Base-by-base conservation (phyloP, 177 flowering plant genomes). In the Tripterygium wilfordii region DNA sequence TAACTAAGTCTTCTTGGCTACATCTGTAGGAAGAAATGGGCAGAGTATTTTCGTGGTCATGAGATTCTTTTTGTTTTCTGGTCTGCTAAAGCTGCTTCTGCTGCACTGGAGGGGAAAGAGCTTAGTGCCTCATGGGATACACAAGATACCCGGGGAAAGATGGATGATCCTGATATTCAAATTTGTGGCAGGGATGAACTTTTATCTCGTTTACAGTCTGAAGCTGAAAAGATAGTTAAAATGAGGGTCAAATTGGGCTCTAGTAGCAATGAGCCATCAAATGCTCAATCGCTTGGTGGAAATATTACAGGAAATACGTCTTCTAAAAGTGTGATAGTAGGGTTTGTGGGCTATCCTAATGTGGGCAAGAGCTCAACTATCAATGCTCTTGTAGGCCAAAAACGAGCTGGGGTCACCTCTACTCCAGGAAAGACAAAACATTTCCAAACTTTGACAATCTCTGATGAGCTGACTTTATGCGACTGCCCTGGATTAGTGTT, bases 401-500 rank as follows among this genome's bases (percentile, higher is more conserved):
- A 89, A 49, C 66, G 83, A 38, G 76, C 97, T 0, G 99, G 97
- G 33, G 97, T 89, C 18, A 92, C 99, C 20, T 84, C 94, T 41
- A 89, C 99, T n/a, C 99, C 99, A 3, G 99, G 99, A 48, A 92
- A 92, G 65, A 92, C 99, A 5, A 92, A 92, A 65, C 99, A 92
- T 70, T 89, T 92, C 68, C 99, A 92, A 49, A 89, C 99, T 32
- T 57, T 92, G 37, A 79, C 79, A 44, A 84, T 92, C 37, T 79
- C 88, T 26, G 88, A 86, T 20, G 69, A 80, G 64, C 72, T 92
- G 37, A 79, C 81, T 27, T 75, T 92, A 19, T 92, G 99, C 53
- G 99, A 92, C 48, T 92, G 97, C 57, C 99, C 99, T 46, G 99
- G 99, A 36, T 67, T 92, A 51, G 96, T 86, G 16, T 89, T 92